Conservation (phyloP, 768 basidiomycete species). For the Leccinum disarticulatum region DNA sequence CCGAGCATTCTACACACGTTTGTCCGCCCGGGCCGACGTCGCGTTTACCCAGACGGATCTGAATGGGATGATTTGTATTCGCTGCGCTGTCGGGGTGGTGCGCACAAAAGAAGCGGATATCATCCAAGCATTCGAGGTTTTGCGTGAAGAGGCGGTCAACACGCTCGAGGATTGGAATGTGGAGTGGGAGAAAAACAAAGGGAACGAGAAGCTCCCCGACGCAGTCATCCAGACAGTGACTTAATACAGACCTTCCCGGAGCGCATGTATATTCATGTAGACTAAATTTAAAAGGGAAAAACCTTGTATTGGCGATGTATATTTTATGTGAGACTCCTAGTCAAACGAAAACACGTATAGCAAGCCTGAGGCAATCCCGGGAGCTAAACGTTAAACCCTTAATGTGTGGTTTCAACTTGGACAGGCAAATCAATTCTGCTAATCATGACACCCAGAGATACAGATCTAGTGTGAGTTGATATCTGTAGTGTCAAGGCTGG, state of each 20-base stretch:
- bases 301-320: background rate
- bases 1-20: conserved; percentile 52
- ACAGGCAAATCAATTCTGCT: background rate
- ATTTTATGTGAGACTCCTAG: background rate
- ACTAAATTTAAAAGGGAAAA: background rate
- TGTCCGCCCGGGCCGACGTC: conserved; percentile 64
- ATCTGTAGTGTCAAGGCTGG: no score
- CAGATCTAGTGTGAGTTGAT: no score
- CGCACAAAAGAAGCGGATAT: conserved; percentile 68
- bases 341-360: background rate
- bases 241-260: background rate
- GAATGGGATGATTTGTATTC: conserved; percentile 70
- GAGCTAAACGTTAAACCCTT: background rate
- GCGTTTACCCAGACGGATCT: conserved; percentile 77
- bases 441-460: background rate
- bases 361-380: background rate
- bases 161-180: conserved; percentile 44
- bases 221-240: background rate
- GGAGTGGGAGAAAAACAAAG: background rate
- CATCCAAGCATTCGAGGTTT: conserved; percentile 51
- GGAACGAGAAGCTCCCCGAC: background rate
- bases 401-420: background rate
- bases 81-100: conserved; percentile 74
- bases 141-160: conserved; percentile 56
- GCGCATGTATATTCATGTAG: background rate